Conservation (phyloP, 768 basidiomycete genomes). For the Mycena rosella region DNA sequence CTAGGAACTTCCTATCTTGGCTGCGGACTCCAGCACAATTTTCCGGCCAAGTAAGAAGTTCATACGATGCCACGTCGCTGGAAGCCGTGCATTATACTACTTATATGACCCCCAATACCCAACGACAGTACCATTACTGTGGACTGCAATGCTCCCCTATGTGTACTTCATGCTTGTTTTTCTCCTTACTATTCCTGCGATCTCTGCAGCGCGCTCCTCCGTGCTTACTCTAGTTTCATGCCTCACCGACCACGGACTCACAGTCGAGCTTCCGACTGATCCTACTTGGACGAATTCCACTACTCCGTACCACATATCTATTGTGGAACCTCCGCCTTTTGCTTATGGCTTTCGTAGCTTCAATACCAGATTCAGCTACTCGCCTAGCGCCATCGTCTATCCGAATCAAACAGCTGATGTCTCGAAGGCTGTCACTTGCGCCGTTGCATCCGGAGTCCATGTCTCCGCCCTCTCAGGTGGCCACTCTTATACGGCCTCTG, state of each 20-base stretch:
- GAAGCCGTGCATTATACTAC: no score
- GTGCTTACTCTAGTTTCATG: not conserved
- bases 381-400: no score
- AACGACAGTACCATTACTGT: no score
- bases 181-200: not conserved
- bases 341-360: not conserved
- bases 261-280: not conserved
- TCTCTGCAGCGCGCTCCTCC: not conserved
- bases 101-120: no score
- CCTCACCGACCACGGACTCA: not conserved
- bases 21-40: no score
- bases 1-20: no score
- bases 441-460: constrained; percentile 1
- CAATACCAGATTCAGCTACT: constrained; percentile 19
- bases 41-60: no score
- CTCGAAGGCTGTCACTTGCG: constrained; percentile 11
- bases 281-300: no score
- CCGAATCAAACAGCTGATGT: constrained; percentile 7
- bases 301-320: not conserved
- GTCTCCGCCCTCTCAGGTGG: no score
- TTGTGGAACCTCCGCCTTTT: not conserved
- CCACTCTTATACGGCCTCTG: constrained; percentile 27
- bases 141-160: no score
- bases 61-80: no score
- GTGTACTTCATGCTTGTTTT: not conserved